Evolutionary conservation across 305 asterid genomes (phyloP).

Genomic region (Fraxinus sp.): DNA sequence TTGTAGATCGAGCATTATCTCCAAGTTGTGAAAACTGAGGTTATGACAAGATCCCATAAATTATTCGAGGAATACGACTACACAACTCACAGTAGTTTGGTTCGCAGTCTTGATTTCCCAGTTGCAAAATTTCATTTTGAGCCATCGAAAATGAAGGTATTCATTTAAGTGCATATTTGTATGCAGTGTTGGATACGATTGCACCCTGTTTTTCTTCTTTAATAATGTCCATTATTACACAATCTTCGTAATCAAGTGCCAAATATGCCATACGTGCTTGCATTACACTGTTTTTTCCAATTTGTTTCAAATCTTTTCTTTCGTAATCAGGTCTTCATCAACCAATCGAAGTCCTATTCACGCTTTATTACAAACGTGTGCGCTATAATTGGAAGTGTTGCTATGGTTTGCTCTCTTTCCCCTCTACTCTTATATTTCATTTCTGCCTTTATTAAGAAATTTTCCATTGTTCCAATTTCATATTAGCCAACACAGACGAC

Average conservation of each 20-base stretch:
- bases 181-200: not conserved
- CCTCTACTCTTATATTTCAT: not conserved
- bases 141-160: slow-evolving; percentile 91
- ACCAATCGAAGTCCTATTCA: slow-evolving; percentile 76
- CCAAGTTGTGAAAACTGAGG: slow-evolving; percentile 93
- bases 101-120: slow-evolving; percentile 69
- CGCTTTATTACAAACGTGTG: slow-evolving; percentile 85
- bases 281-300: slow-evolving; percentile 3
- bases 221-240: not conserved
- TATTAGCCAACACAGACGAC: not conserved
- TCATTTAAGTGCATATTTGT: not conserved
- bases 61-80: slow-evolving; percentile 86
- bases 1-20: slow-evolving; percentile 95
- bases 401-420: slow-evolving; percentile 60
- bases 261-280: not conserved
- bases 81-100: slow-evolving; percentile 91
- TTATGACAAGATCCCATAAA: slow-evolving; percentile 76
- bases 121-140: slow-evolving; percentile 83
- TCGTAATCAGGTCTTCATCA: slow-evolving; percentile 58
- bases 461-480: not conserved
- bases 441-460: not conserved
- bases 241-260: not conserved
- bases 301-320: slow-evolving; percentile 5
- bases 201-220: not conserved
- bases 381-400: slow-evolving; percentile 95